phyloP scores from a whole-genome alignment of 768 basidiomycete genomes.

The Lactifluus subvellereus region DNA sequence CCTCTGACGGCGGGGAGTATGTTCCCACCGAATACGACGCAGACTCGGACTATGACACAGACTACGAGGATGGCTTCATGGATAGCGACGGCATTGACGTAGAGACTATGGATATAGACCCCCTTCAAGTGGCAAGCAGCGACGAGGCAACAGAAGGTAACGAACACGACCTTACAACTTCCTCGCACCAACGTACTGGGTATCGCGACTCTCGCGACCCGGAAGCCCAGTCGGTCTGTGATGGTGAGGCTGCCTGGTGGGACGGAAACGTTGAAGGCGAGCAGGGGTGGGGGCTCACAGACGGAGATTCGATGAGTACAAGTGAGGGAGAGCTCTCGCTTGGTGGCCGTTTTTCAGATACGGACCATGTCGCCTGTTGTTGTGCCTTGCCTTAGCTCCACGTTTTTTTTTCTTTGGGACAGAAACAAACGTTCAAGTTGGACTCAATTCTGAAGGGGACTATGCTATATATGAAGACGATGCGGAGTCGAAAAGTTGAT shows the following conservation, averaged over 20 bases:
- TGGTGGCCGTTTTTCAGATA: constrained; percentile 14
- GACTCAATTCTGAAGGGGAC: constrained; percentile 22
- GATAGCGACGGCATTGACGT: constrained; percentile 25
- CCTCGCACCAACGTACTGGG: not conserved
- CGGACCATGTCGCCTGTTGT: not conserved
- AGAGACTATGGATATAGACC: constrained; percentile 26
- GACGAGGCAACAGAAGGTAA: constrained; percentile 38
- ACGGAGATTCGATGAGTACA: constrained; percentile 23
- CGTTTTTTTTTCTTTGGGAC: not conserved
- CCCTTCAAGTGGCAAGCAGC: not conserved
- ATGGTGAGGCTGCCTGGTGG: constrained; percentile 13
- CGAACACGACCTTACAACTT: constrained; percentile 30
- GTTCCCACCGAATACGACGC: constrained; percentile 49
- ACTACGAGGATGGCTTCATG: constrained; percentile 27
- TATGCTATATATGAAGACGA: constrained; percentile 20
- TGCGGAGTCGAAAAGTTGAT: constrained; percentile 8
- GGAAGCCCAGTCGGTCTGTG: constrained; percentile 23
- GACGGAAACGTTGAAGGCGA: constrained; percentile 13
- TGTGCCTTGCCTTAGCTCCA: not conserved
- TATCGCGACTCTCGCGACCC: constrained; percentile 8
- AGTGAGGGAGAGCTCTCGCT: constrained; percentile 24
- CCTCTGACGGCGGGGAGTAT: constrained; percentile 63
- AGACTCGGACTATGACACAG: constrained; percentile 29
- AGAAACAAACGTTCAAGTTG: constrained; percentile 19
- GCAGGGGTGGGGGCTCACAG: constrained; percentile 22